Evolutionary conservation across 805 yeast genomes (phyloP), one percentile per base, ranked within the genome.

Genomic region (Helenozyma baotianmanensis): DNA sequence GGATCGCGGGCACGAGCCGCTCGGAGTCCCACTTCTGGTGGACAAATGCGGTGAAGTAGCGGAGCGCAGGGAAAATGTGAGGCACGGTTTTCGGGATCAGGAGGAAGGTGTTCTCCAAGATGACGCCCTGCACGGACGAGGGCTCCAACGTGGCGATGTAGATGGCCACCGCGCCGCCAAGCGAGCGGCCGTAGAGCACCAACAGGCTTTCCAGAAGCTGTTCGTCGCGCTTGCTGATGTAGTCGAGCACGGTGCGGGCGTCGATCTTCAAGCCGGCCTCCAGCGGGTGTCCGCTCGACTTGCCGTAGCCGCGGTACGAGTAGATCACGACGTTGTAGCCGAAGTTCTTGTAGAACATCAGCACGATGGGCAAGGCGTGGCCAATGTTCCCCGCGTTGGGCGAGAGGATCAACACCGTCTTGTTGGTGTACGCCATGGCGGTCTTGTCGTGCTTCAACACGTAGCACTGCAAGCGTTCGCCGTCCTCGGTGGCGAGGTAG

Each of bases 341-440:
- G 56, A 81, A 70, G 23, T 67, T 60, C 30, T 67, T 60, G 57
- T 76, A 84, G 41, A 89, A 78, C 8, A 81, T 56, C 29, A 79
- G 68, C 3, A 84, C 95, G 7, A 87, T 74, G 2, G 96, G 96
- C 29, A 90, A 62, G 18, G 83, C 80, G 52, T 86, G 87, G 12
- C 97, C 97, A 43, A 90, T 90, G 55, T 92, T 90, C 4, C 97
- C 97, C 2, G 97, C 97, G 58, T 90, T 90, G 4, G 97, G 97
- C 30, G 88, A 79, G 32, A 89, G 67, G 14, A 92, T 71, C 16
- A 92, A 50, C 9, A 90, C 72, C 0, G 97, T 85, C 43, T 81
- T 83, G 42, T 74, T 67, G 21, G 70, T 57, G 36, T 78, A 73
- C 14, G 36, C 42, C 3, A 63, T 47, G 4, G 50, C 38, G 9